Evolutionary conservation across 345 rosid species (phyloP).

Genomic region (Eucalyptus regnans): DNA sequence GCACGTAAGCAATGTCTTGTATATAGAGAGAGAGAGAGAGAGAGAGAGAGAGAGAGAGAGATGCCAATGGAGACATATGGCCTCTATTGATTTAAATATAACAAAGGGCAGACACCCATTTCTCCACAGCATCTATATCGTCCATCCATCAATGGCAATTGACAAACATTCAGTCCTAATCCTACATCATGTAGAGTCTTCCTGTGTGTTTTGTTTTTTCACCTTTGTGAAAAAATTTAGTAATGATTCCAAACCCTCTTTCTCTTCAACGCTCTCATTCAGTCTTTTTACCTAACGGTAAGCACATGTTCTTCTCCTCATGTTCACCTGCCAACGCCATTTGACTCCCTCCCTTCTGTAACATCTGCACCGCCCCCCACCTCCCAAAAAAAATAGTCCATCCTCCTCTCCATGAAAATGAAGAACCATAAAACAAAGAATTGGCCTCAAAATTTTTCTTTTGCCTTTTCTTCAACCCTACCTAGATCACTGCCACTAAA

Average conservation of each 20-base stretch:
- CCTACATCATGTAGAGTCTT: neutral
- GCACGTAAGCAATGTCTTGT: neutral
- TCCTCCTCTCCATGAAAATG: neutral
- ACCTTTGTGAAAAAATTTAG: neutral
- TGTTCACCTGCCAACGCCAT: neutral
- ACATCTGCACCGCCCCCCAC: neutral
- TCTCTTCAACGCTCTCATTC: neutral
- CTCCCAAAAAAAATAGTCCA: neutral
- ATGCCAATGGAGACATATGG: neutral
- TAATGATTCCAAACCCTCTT: neutral
- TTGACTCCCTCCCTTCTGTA: neutral
- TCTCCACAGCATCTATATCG: neutral
- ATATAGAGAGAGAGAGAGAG: neutral
- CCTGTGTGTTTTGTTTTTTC: neutral
- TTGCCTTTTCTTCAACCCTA: neutral
- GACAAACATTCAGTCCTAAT: neutral
- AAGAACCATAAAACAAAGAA: neutral
- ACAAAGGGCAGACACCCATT: neutral
- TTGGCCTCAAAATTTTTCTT: neutral
- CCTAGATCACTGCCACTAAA: neutral
- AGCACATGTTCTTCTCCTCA: neutral
- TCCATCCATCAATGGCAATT: neutral
- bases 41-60: neutral
- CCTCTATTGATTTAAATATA: neutral
- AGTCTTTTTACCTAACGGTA: neutral